Evolutionary conservation across 2,329 filamentous ascomycete species (phyloP).

Genomic region (Thielaviopsis euricoi): DNA sequence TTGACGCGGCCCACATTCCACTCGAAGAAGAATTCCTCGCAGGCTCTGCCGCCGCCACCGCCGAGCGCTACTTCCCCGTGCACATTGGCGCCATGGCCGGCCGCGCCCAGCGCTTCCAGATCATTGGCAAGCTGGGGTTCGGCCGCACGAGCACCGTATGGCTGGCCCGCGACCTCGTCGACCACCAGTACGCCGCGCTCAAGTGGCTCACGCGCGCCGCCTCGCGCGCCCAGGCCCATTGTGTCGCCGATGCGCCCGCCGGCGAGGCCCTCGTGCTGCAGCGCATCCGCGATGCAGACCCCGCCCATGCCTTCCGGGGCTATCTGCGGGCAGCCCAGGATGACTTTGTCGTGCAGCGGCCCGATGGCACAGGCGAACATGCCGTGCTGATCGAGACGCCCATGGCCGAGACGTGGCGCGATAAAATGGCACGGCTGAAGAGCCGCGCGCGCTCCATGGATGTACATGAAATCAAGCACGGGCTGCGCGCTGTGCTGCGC

Average conservation of each 20-base stretch:
- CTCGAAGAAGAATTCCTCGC: neutral
- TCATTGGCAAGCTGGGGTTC: constrained; percentile 1
- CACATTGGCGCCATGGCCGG: neutral
- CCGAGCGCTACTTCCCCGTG: neutral
- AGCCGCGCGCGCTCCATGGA: too few relatives aligned
- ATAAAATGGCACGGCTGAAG: neutral
- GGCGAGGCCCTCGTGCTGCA: neutral
- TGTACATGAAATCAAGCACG: neutral
- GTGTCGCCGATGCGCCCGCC: neutral
- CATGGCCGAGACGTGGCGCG: constrained; percentile 1
- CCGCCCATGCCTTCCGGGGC: neutral
- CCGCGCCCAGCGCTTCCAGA: neutral
- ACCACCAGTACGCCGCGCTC: neutral
- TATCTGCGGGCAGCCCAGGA: neutral
- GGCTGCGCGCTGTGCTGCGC: neutral
- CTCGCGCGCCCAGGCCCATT: too few relatives aligned
- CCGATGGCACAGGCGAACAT: neutral
- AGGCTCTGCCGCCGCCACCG: neutral
- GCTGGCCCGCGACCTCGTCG: neutral
- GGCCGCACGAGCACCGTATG: constrained; percentile 2
- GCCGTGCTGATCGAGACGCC: neutral
- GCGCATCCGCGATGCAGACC: neutral
- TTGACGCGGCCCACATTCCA: neutral
- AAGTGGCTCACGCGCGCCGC: neutral
- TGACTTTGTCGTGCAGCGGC: neutral